Base-by-base conservation (phyloP, 2,329 filamentous ascomycete genomes). In the Penicillium janthinellum region DNA sequence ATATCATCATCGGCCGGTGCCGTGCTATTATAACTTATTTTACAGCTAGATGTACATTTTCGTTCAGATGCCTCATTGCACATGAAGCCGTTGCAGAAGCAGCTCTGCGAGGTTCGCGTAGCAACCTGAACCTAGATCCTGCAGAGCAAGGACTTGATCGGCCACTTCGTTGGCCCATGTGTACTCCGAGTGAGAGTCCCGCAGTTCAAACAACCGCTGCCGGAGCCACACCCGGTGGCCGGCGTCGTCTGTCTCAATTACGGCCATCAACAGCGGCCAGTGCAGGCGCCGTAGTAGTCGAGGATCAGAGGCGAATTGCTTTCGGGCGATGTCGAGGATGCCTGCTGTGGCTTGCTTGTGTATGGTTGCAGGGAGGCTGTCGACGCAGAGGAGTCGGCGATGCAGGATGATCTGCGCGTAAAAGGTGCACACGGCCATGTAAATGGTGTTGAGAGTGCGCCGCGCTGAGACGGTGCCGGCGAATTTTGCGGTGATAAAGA, bases 371-470 rank as follows among this genome's bases (percentile, higher is more conserved):
- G 70, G 67, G 2, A 64, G 54, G 12, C 54, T 52, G 14, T 63
- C 56, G 7, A 66, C 61, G 31, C 64, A 68, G 10, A 77, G 67
- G 2, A 75, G 63, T 10, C 72, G 70, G 25, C 72, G 72, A 38
- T 75, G 73, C 35, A 71, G 68, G 10, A 77, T 58, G 2, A 75
- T 60, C 51, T 75, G 72, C 2, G 69, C 70, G 50, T 76, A 74
- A 35, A 74, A 74, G n/a, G 67, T 71, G 49, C 66, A 68, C 8
- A 73, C 72, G 2, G 69, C 73, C 63, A 75, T 67, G 45, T 73
- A 72, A 25, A 76, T 74, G 2, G 73, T 77, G 61, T 72, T 71
- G 17, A 76, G 62, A 2, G 74, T 72, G 42, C 74, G 73, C 35
- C 71, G 67, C 17, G 68, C 67, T 3, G 72, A 74, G 41, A 67